Conservation (phyloP, 331 rosid genomes). For the Saraca asoca region DNA sequence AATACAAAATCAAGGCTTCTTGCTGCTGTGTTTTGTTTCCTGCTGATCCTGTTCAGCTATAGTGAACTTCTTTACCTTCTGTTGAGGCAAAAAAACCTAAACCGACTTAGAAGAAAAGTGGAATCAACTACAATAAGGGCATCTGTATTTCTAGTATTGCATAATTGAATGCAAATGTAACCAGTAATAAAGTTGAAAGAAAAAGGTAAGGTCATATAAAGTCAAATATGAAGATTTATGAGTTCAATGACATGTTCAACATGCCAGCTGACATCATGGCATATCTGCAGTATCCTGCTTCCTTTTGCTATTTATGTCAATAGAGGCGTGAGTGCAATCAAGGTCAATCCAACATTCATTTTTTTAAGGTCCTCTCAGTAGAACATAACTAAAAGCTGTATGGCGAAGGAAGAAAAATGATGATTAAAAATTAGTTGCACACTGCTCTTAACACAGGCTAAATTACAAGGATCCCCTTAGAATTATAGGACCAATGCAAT, state of each 20-base stretch:
- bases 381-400: constrained; percentile 2
- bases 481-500: too few species aligned
- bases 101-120: constrained; percentile 5
- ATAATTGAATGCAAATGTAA: neutral
- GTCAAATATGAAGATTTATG: too few species aligned
- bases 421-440: neutral
- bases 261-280: constrained; percentile 13
- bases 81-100: constrained; percentile 32
- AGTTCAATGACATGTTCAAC: too few species aligned
- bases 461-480: too few species aligned
- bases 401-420: constrained; percentile 10
- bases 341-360: constrained; percentile 1
- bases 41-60: constrained; percentile 58
- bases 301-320: neutral
- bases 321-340: constrained; percentile 14
- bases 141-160: constrained; percentile 7
- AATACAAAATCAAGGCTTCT: constrained; percentile 33
- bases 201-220: neutral
- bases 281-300: constrained; percentile 1
- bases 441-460: too few species aligned
- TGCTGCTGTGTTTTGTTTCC: constrained; percentile 42
- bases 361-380: constrained; percentile 9
- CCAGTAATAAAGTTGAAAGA: neutral
- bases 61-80: constrained; percentile 90
- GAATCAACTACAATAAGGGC: neutral